These are phyloP conservation scores for Dactylellina drechsleri DNA, from an alignment of 2,329 filamentous ascomycete species.

Conservation along the genomic window DNA sequence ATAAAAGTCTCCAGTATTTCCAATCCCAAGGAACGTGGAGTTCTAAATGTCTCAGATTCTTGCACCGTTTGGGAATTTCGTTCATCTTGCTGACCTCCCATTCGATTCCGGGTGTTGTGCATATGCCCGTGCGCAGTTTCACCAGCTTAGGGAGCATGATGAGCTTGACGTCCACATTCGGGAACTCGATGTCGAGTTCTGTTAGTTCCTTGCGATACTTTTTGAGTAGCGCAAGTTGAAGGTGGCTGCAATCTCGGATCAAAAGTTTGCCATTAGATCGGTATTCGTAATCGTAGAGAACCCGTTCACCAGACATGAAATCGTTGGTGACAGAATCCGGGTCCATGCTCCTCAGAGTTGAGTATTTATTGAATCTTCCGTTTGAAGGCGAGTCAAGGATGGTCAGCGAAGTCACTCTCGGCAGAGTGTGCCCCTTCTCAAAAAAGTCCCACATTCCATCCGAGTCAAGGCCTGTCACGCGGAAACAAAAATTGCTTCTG, in stretches of 20 bases:
- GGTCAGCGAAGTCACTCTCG: slow-evolving; percentile 45
- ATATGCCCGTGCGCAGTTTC: slow-evolving; percentile 53
- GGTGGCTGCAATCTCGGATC: slow-evolving; percentile 52
- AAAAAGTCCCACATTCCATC: slow-evolving; percentile 55
- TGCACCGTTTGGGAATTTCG: slow-evolving; percentile 52
- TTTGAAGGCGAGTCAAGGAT: slow-evolving; percentile 51
- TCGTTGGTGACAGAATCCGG: slow-evolving; percentile 49
- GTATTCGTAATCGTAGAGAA: slow-evolving; percentile 53
- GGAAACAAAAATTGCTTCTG: slow-evolving; percentile 46
- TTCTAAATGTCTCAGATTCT: slow-evolving; percentile 49
- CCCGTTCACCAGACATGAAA: slow-evolving; percentile 48
- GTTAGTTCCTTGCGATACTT: slow-evolving; percentile 53
- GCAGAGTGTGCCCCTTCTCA: slow-evolving; percentile 46
- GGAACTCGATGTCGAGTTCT: slow-evolving; percentile 52
- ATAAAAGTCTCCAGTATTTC: slow-evolving; percentile 48
- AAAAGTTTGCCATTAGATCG: slow-evolving; percentile 41
- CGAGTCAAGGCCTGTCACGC: slow-evolving; percentile 44
- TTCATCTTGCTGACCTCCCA: slow-evolving; percentile 54
- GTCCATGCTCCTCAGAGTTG: slow-evolving; percentile 50
- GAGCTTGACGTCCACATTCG: slow-evolving; percentile 49
- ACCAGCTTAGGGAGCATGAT: slow-evolving; percentile 49
- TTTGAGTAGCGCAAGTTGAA: slow-evolving; percentile 50
- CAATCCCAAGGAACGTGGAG: slow-evolving; percentile 53
- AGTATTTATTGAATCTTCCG: slow-evolving; percentile 51
- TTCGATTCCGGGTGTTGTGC: slow-evolving; percentile 53